Evolutionary conservation across 106 monocot genomes (phyloP), one percentile per base, ranked within the genome.

Genomic region (Apostasia ramifera): DNA sequence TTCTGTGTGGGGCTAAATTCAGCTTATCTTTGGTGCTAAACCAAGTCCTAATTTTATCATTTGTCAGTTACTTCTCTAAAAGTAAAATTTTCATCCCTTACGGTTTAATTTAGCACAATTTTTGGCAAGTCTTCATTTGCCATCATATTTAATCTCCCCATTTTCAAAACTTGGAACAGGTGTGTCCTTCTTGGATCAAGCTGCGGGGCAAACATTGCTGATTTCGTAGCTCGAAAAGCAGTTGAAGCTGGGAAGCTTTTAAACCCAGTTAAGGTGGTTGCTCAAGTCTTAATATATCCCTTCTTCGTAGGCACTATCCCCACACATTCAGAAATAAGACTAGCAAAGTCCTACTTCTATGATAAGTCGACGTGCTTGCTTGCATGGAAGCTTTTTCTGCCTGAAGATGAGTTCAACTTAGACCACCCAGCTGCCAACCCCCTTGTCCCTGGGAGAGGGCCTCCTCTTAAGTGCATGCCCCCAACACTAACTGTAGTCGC

Each of bases 291-390:
- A 44, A 80, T 80, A 76, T 84, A 84, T 57, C 84, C 84, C 10
- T 84, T 84, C 70, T 79, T 84, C 55, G 80, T 77, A 1, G 80
- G 84, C 11, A 73, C 76, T n/a, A 54, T 80, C n/a, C 84, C 84
- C 56, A 80, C 84, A 40, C 84, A 80, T 15, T 84, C 84, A 8
- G 83, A 83, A 59, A 56, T 79, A 71, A 75, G 57, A 44, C 79
- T 83, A 11, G 72, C 83, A 58, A 83, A 83, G 57, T 83, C 83
- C 59, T 83, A 83, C 48, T 83, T 83, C 65, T 83, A 76, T 47
- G 83, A 83, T 38, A 83, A 83, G 49, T 52, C 83, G 48, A 79
- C 76, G 83, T 83, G 83, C 69, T 67, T 59, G 44, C 76, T 79
- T 40, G 83, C 83, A 40, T 83, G 83, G 83, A 79, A 61, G 60